Evolutionary conservation across 2,329 filamentous ascomycete species (phyloP), one percentile per base, ranked within the genome.

Genomic region (Scortechinia acanthostroma): DNA sequence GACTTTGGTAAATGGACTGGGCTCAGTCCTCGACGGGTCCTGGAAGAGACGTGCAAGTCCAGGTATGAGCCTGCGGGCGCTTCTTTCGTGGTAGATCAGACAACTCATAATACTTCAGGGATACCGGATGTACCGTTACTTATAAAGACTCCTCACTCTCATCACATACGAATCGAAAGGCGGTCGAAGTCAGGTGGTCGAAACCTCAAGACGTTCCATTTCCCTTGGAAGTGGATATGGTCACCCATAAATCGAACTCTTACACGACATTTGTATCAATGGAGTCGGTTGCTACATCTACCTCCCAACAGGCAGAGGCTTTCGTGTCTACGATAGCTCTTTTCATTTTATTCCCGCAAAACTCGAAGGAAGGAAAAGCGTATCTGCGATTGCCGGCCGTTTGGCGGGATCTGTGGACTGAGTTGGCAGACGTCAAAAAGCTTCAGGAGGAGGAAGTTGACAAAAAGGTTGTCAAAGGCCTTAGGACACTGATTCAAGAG

Each of bases 21-120:
- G 4, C 64, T 95, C 22, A 86, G 70, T 53, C 91, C 91, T 15
- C 77, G 80, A 49, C 76, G 86, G 51, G 74, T 88, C 21, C 66
- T 97, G 13, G 90, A 96, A 60, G 91, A 96, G 60, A 79, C 88
- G n/a, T 94, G 91, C 59, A 83, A 86, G 53, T 79, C 89, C 50
- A 84, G 84, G 84, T 86, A 62, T 52, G 60, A 55, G 51, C n/a
- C 70, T 77, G 77, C 14, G 91, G 91, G 4, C 64, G 94, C 22
- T 86, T 70, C 53, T 91, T 91, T 15, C 77, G 80, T 49, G 76
- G 86, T 51, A 73, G 88, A 21, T 66, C 97, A 13, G 90, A 96
- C 60, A 91, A 96, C 60, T 79, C 88, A n/a, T 94, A 91, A 59
- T 83, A 86, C 53, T 79, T 88, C 50, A 84, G 88, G 62, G 89